Evolutionary conservation across 2,329 filamentous ascomycete genomes (phyloP).

Genomic region (Nothophaeocryptopus gaeumannii): DNA sequence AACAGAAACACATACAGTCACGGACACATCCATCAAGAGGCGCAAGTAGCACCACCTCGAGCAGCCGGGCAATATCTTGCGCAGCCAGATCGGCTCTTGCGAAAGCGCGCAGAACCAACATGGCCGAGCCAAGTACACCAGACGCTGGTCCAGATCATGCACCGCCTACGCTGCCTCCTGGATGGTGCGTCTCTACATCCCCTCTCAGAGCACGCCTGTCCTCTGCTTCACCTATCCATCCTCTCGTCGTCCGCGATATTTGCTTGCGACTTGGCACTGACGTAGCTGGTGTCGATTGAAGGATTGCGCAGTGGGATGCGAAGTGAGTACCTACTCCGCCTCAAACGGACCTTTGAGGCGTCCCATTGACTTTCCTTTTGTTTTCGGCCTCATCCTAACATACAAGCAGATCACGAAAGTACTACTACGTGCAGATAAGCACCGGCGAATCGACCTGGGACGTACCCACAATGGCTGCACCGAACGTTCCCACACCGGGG

Average conservation of each 20-base stretch:
- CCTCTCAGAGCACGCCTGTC: constrained; percentile 16
- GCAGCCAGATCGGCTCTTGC: no score
- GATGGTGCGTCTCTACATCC: constrained; percentile 35
- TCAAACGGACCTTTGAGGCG: background rate
- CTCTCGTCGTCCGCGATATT: constrained; percentile 11
- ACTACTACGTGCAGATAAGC: constrained; percentile 43
- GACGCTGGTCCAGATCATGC: constrained; percentile 40
- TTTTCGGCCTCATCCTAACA: constrained; percentile 10
- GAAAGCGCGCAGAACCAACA: constrained; percentile 13
- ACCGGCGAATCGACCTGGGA: constrained; percentile 44
- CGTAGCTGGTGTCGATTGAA: constrained; percentile 29
- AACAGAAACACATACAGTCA: no score
- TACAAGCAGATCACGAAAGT: constrained; percentile 38
- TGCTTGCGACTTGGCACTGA: constrained; percentile 34
- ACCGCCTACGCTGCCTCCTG: constrained; percentile 39
- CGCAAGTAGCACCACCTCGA: no score
- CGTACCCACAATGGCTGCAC: constrained; percentile 38
- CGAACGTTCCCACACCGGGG: constrained; percentile 39
- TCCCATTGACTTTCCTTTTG: background rate
- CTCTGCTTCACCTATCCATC: constrained; percentile 13
- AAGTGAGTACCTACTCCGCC: constrained; percentile 32
- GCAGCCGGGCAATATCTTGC: no score
- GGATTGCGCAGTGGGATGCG: constrained; percentile 43
- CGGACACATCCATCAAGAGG: no score
- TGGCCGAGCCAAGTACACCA: constrained; percentile 35